A percentile compares a stretch with the other conserved stretches of the same genome.
phyloP scores from a whole-genome alignment of 1,284 basidiomycete species.

The Puccinia horiana region DNA sequence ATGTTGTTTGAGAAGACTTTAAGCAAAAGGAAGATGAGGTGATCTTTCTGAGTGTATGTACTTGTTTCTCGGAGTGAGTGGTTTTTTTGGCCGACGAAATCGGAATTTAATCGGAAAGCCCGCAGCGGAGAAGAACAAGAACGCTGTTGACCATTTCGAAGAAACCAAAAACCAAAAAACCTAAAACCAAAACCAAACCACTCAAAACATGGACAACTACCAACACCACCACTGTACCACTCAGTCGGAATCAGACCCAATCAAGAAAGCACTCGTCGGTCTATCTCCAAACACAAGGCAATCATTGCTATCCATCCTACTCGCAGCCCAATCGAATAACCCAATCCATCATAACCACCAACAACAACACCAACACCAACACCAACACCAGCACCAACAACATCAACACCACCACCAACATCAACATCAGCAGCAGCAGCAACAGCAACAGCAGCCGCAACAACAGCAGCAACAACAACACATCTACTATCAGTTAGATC shows the following conservation, averaged over 20 bases:
- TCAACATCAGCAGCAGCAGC: background rate
- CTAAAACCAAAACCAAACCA: too few relatives aligned
- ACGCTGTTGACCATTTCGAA: too few relatives aligned
- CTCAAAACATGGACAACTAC: too few relatives aligned
- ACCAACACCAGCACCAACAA: background rate
- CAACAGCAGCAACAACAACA: background rate
- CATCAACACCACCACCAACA: background rate
- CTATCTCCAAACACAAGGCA: slow-evolving; percentile 25
- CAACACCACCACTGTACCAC: too few relatives aligned
- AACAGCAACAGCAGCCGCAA: background rate
- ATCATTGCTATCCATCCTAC: slow-evolving; percentile 1
- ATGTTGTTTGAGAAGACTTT: too few relatives aligned
- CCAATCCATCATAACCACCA: background rate
- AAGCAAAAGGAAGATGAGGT: too few relatives aligned
- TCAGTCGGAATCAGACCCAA: slow-evolving; percentile 17
- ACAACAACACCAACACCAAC: background rate
- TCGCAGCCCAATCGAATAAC: background rate
- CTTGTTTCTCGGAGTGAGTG: too few relatives aligned
- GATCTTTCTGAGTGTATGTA: too few relatives aligned
- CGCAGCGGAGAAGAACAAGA: too few relatives aligned
- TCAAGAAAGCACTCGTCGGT: slow-evolving; percentile 25
- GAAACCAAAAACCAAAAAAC: too few relatives aligned
- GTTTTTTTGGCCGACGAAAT: too few relatives aligned
- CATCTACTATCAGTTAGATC: background rate
- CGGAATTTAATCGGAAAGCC: too few relatives aligned